Evolutionary conservation across 352 stramenopile species (phyloP).

Genomic region (Phytopythium cucurbitacearum): DNA sequence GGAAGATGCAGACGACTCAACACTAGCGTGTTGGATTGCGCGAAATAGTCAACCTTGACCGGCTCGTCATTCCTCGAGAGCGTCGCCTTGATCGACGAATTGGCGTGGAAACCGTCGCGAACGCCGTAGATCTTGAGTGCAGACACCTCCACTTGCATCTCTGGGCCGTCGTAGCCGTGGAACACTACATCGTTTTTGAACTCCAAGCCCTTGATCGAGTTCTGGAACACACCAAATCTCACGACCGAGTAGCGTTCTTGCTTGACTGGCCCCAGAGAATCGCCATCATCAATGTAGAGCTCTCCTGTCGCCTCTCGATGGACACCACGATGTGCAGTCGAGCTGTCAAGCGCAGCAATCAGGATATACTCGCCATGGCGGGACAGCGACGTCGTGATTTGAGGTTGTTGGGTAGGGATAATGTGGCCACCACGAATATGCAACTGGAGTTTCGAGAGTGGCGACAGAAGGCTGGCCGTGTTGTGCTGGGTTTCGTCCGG

Average conservation of each 20-base stretch:
- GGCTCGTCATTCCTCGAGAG: constrained; percentile 8
- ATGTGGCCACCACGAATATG: constrained; percentile 64
- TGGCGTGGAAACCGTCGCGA: constrained; percentile 35
- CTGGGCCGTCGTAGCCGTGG: constrained; percentile 57
- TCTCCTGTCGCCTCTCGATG: constrained; percentile 35
- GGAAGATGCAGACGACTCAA: constrained; percentile 34
- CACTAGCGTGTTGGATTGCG: constrained; percentile 59
- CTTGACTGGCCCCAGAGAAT: constrained; percentile 57
- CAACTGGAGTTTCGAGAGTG: constrained; percentile 50
- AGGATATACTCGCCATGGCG: constrained; percentile 50
- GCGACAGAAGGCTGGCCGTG: constrained; percentile 30
- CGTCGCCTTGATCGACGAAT: constrained; percentile 47
- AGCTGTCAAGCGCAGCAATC: constrained; percentile 39
- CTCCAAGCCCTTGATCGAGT: constrained; percentile 28
- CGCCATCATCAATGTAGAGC: constrained; percentile 72
- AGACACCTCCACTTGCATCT: constrained; percentile 51
- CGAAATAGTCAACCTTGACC: constrained; percentile 60
- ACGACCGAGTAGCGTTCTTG: constrained; percentile 54
- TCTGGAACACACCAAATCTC: constrained; percentile 33
- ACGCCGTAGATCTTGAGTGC: constrained; percentile 63
- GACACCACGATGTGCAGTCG: not conserved
- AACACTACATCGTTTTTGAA: constrained; percentile 29
- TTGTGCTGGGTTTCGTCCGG: not conserved
- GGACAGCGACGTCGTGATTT: constrained; percentile 52
- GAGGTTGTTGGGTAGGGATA: constrained; percentile 51